Percentiles rank a stretch among this genome's conserved stretches.
phyloP scores from a whole-genome alignment of 345 rosid genomes.

The Melastoma malabathricum region DNA sequence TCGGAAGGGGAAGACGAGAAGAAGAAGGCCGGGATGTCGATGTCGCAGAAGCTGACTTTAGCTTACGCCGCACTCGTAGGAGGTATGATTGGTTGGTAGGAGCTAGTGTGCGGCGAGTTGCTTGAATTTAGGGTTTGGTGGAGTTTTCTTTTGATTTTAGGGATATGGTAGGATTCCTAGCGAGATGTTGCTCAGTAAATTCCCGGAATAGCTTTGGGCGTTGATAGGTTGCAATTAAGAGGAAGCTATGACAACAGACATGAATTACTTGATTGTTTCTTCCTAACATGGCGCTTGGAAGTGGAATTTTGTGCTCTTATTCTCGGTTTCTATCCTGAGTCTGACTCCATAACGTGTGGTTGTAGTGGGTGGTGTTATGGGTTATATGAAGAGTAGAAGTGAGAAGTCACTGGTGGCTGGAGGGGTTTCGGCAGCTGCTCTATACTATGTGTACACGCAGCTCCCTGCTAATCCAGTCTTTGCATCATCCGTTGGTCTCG shows the following conservation, averaged over 20 bases:
- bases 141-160: no score
- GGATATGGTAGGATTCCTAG: no score
- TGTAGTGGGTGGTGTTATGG: slow-evolving; percentile 82
- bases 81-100: not conserved
- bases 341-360: slow-evolving; percentile 1
- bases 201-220: no score
- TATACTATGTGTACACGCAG: slow-evolving; percentile 54
- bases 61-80: not conserved
- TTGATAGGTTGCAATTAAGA: no score
- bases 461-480: slow-evolving; percentile 60
- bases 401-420: slow-evolving; percentile 75
- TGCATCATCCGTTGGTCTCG: slow-evolving; percentile 81
- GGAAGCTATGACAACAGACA: no score
- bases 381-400: slow-evolving; percentile 77
- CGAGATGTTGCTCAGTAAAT: no score
- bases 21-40: slow-evolving; percentile 52
- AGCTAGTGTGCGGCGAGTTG: no score
- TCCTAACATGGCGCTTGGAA: no score
- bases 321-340: no score
- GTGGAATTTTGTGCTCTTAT: no score
- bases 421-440: slow-evolving; percentile 53
- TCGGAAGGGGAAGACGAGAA: slow-evolving; percentile 18
- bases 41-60: slow-evolving; percentile 19
- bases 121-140: not conserved
- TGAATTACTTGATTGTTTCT: no score